A percentile compares a stretch with the other conserved stretches of the same genome.
Conservation (phyloP, 176 grass and related monocot species). For the Olyra latifolia region DNA sequence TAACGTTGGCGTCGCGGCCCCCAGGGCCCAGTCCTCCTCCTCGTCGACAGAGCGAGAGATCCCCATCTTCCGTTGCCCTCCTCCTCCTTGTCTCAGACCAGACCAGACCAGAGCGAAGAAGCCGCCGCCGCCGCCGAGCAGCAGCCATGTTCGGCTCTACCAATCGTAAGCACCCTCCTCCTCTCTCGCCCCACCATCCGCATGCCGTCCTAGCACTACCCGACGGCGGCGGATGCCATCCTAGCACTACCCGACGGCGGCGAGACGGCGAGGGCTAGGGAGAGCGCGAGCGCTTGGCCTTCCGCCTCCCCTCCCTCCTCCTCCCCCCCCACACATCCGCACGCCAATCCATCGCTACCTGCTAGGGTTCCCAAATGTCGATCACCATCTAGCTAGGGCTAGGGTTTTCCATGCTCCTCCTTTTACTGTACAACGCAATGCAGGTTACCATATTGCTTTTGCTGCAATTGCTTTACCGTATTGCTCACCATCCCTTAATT, state of each 20-base stretch:
- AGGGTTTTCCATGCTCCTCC: not conserved
- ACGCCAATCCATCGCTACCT: not conserved
- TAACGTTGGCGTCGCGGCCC: too few relatives aligned
- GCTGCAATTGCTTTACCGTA: not conserved
- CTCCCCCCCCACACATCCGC: not conserved
- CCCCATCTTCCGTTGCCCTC: too few relatives aligned
- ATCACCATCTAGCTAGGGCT: not conserved
- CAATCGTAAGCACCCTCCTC: conserved; percentile 37
- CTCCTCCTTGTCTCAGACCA: too few relatives aligned
- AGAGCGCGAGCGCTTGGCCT: too few relatives aligned
- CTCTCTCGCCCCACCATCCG: not conserved
- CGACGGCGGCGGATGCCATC: too few relatives aligned
- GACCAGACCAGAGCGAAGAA: too few relatives aligned
- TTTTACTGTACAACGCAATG: not conserved
- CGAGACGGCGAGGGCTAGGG: too few relatives aligned
- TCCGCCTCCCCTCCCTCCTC: not conserved
- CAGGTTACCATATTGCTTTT: not conserved
- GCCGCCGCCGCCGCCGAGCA: not conserved
- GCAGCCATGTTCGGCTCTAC: conserved; percentile 65
- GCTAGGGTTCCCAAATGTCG: not conserved
- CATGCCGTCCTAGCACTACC: not conserved
- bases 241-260: too few relatives aligned
- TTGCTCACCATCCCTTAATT: not conserved
- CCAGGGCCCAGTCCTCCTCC: too few relatives aligned
- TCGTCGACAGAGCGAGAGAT: too few relatives aligned